Conservation (phyloP, 345 rosid genomes). For the Brassica nigra region DNA sequence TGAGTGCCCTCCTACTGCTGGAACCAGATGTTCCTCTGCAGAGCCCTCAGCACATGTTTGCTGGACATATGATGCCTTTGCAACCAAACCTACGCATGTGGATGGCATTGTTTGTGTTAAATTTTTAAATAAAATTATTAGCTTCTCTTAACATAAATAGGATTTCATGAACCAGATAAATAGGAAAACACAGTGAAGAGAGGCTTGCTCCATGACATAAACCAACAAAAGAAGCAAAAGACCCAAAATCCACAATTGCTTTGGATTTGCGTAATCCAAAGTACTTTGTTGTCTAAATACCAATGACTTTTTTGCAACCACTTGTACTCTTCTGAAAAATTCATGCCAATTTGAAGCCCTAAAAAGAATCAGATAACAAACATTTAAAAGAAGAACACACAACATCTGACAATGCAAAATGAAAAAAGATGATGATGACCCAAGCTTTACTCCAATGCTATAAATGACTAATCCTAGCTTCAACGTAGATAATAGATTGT, state of each 20-base stretch:
- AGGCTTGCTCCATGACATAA: constrained; percentile 67
- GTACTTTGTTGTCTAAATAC: constrained; percentile 60
- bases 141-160: no score
- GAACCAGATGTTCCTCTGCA: no score
- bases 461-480: no score
- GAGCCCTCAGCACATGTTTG: no score
- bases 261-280: constrained; percentile 50
- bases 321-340: constrained; percentile 59
- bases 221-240: constrained; percentile 58
- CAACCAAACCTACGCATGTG: no score
- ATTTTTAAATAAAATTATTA: no score
- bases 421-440: neutral
- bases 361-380: constrained; percentile 15
- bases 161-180: constrained; percentile 55
- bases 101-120: no score
- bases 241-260: constrained; percentile 61
- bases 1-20: no score
- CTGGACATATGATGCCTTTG: no score
- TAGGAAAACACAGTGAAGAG: constrained; percentile 88
- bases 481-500: neutral
- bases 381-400: neutral
- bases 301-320: constrained; percentile 59
- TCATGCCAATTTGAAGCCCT: constrained; percentile 70
- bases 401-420: neutral
- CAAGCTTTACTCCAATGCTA: neutral